phyloP scores from a whole-genome alignment of 441 rosid species.

The Flueggea neowawraea region DNA sequence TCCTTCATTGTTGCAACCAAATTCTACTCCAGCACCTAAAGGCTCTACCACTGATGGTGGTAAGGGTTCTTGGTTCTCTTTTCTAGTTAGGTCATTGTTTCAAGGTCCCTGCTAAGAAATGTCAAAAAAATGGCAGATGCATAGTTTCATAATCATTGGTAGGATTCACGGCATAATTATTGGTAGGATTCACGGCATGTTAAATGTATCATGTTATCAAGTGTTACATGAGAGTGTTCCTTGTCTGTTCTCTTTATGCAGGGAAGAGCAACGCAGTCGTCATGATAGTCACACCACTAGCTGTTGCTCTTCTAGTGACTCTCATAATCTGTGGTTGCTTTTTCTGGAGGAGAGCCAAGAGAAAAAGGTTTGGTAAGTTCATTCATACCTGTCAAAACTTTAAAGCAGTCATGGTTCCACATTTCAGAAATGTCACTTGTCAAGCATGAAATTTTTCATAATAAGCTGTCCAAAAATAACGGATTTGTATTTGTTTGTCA shows the following conservation, averaged over 20 bases:
- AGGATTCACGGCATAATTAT: too few relatives aligned
- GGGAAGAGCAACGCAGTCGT: constrained; percentile 16
- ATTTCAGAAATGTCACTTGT: too few relatives aligned
- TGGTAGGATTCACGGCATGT: too few relatives aligned
- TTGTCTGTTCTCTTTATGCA: constrained; percentile 6
- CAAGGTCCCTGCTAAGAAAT: too few relatives aligned
- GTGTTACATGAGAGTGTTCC: neutral
- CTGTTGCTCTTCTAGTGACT: constrained; percentile 2
- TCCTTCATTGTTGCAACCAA: neutral
- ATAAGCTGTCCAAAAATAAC: too few relatives aligned
- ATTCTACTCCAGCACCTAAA: constrained; percentile 1
- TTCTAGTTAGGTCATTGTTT: neutral
- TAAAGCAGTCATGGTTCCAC: too few relatives aligned
- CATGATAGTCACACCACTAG: constrained; percentile 10
- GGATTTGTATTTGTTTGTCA: neutral
- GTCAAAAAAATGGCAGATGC: too few relatives aligned
- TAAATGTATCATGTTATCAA: too few relatives aligned
- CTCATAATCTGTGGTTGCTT: constrained; percentile 14
- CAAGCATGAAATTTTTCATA: too few relatives aligned
- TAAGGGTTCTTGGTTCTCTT: constrained; percentile 6
- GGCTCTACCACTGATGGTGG: constrained; percentile 9
- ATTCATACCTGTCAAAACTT: too few relatives aligned
- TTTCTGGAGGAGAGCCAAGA: constrained; percentile 16
- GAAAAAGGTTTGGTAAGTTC: constrained; percentile 12
- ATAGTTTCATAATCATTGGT: too few relatives aligned